Conservation (phyloP, 495 filamentous ascomycete genomes). For the Aspergillus asperescens region DNA sequence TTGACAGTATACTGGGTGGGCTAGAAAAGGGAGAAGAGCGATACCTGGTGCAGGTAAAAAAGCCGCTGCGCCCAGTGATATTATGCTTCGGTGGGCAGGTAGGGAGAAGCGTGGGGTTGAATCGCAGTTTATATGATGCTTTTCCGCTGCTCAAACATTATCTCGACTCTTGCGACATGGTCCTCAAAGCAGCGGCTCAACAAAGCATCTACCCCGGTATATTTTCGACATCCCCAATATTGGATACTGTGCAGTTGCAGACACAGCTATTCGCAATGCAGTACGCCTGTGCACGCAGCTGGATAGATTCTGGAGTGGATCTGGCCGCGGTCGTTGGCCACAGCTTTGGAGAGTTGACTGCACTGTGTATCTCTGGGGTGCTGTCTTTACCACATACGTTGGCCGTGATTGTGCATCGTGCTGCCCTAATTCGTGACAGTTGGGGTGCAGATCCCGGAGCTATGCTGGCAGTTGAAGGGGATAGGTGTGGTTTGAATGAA, state of each 20-base stretch:
- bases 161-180: conserved; percentile 23
- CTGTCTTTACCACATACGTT: conserved; percentile 36
- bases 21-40: conserved; percentile 2
- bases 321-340: conserved; percentile 45
- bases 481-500: conserved; percentile 16
- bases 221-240: conserved; percentile 34
- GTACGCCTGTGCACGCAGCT: conserved; percentile 42
- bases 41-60: conserved; percentile 6
- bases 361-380: conserved; percentile 34
- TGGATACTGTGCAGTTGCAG: conserved; percentile 42
- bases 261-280: conserved; percentile 43
- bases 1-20: background rate
- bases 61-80: conserved; percentile 33
- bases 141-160: conserved; percentile 33
- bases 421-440: conserved; percentile 35
- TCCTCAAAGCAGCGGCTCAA: conserved; percentile 26
- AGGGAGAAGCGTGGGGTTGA: conserved; percentile 39
- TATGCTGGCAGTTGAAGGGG: conserved; percentile 48
- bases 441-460: conserved; percentile 47
- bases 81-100: conserved; percentile 54
- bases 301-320: conserved; percentile 41
- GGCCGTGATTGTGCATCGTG: conserved; percentile 38
- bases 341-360: conserved; percentile 46
- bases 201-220: conserved; percentile 44
- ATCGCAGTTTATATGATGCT: conserved; percentile 31